phyloP scores from a whole-genome alignment of 2,329 filamentous ascomycete species.

The Aspergillus sojae region DNA sequence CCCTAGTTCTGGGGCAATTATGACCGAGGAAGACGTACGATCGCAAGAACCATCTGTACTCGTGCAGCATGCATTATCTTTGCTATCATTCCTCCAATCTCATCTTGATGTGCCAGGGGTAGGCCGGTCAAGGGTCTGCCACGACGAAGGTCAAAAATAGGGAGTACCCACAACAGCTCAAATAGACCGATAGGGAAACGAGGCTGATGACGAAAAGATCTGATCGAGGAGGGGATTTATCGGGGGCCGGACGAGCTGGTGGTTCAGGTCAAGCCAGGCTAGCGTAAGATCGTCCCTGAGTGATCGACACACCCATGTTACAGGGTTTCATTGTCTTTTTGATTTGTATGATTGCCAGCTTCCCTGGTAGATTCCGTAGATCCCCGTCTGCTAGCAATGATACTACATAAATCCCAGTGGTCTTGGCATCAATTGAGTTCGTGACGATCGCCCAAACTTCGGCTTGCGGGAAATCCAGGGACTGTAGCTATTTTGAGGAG shows the following conservation, averaged over 20 bases:
- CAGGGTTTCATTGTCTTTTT: background rate
- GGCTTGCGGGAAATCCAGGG: background rate
- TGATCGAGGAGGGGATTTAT: too few species aligned
- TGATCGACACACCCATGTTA: background rate
- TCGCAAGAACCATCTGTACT: background rate
- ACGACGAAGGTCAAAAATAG: background rate
- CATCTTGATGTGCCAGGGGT: background rate
- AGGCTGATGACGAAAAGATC: background rate
- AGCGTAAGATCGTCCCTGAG: background rate
- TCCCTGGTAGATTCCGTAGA: background rate
- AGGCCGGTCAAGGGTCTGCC: background rate
- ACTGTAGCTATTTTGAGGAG: background rate
- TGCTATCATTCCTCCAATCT: background rate
- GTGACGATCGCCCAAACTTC: background rate
- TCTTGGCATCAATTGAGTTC: background rate
- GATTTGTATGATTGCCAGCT: background rate
- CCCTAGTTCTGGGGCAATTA: background rate
- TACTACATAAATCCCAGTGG: background rate
- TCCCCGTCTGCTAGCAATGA: background rate
- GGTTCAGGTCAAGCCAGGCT: background rate
- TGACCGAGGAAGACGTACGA: background rate
- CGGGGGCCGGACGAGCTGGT: too few species aligned
- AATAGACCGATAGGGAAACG: background rate
- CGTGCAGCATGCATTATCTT: background rate
- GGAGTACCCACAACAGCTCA: background rate